These are phyloP conservation scores for Ganoderma lingzhi DNA, from an alignment of 1,284 basidiomycete species.

Conservation along the genomic window DNA sequence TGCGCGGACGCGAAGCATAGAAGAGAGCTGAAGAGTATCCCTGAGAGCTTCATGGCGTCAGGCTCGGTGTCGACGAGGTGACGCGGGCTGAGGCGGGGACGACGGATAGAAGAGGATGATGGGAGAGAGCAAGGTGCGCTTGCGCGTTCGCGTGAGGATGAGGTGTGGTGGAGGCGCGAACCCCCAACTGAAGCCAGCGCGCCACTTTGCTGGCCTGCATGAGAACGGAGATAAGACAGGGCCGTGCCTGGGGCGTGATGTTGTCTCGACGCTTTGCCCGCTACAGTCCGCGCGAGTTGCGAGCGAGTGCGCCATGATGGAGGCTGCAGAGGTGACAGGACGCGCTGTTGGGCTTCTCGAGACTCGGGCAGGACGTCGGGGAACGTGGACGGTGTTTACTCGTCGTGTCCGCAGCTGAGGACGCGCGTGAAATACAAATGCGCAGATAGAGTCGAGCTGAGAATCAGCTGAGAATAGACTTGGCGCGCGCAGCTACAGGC, in stretches of 20 bases:
- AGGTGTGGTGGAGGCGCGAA: conserved; percentile 2
- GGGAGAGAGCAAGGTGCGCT: conserved; percentile 1
- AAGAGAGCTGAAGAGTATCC: conserved; percentile 47
- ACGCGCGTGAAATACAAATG: not conserved
- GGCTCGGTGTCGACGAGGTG: conserved; percentile 5
- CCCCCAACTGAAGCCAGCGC: not conserved
- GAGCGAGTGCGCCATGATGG: not conserved
- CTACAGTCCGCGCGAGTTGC: conserved; percentile 13
- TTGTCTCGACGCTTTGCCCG: conserved; percentile 23
- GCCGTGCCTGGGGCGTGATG: conserved; percentile 28
- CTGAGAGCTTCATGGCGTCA: conserved; percentile 57
- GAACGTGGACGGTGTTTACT: not conserved
- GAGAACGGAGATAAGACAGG: conserved; percentile 31
- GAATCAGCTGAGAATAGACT: conserved; percentile 1
- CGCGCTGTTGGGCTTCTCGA: not conserved
- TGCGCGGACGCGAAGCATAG: conserved; percentile 45
- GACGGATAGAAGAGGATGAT: not conserved
- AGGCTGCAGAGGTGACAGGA: not conserved
- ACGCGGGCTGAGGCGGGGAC: conserved; percentile 2
- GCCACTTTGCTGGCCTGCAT: conserved; percentile 9
- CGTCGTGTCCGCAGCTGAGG: not conserved
- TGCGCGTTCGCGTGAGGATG: conserved; percentile 7
- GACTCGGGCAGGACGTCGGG: not conserved
- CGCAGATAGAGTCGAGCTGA: not conserved
- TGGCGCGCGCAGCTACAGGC: not conserved